Conservation (phyloP, 192 early-diverging fungal genomes). For the Kappamyces sp. region DNA sequence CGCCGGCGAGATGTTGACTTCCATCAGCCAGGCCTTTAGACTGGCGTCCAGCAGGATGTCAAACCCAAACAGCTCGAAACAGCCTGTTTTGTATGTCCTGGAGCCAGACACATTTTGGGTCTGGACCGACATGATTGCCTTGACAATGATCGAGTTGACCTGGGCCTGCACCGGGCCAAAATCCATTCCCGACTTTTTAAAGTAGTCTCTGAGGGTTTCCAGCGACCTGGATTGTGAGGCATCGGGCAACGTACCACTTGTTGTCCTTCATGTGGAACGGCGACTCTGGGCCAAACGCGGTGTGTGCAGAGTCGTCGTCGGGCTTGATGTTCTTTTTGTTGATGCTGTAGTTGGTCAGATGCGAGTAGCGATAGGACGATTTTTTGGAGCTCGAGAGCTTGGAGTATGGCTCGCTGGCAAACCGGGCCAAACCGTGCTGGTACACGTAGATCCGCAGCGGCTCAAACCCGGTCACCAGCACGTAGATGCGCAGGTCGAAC, state of each 20-base stretch:
- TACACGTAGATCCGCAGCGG: conserved; percentile 52
- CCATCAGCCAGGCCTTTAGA: conserved; percentile 24
- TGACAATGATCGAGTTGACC: conserved; percentile 34
- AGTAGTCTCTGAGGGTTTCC: conserved; percentile 27
- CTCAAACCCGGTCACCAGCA: conserved; percentile 45
- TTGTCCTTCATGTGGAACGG: conserved; percentile 22
- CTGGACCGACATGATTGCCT: conserved; percentile 36
- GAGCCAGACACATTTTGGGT: conserved; percentile 28
- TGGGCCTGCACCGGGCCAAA: conserved; percentile 23
- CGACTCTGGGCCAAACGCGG: conserved; percentile 19
- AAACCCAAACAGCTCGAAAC: conserved; percentile 26
- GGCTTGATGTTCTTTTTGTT: conserved; percentile 26
- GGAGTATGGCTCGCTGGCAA: conserved; percentile 46
- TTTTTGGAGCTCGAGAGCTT: conserved; percentile 33
- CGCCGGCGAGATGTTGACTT: conserved; percentile 18
- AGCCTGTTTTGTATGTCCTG: not conserved
- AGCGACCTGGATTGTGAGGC: conserved; percentile 21
- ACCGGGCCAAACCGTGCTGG: conserved; percentile 50
- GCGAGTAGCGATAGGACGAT: conserved; percentile 28
- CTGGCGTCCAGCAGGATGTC: conserved; percentile 20
- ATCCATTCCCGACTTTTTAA: conserved; percentile 21
- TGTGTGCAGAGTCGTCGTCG: not conserved
- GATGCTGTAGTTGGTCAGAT: conserved; percentile 47
- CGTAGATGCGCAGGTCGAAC: conserved; percentile 56
- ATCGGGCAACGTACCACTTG: conserved; percentile 31